A percentile compares a stretch with the other conserved stretches of the same genome.
phyloP scores from a whole-genome alignment of 805 yeast species.

The Hanseniaspora hatyaiensis region DNA sequence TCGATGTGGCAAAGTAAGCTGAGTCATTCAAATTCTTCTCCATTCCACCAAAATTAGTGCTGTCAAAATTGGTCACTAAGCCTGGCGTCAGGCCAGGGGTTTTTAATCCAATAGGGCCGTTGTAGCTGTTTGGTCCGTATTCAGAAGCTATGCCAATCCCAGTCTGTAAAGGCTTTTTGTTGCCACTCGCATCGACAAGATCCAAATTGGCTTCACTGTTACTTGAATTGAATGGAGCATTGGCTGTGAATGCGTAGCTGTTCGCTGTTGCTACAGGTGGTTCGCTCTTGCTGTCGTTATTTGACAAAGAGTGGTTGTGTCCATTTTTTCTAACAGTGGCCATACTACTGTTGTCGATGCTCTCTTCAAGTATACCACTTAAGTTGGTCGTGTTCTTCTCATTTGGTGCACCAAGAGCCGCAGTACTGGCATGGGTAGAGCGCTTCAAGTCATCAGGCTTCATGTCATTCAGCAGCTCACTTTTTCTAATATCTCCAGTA shows the following conservation, averaged over 20 bases:
- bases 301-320: no score
- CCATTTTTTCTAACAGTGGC: not conserved
- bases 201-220: not conserved
- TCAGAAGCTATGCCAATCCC: not conserved
- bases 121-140: not conserved
- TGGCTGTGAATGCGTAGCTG: no score
- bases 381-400: no score
- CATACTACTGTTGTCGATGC: not conserved
- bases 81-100: conserved; percentile 11
- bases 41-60: not conserved
- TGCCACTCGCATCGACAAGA: not conserved
- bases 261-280: no score
- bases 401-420: no score
- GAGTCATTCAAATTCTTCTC: not conserved
- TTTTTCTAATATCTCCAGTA: not conserved
- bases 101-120: not conserved
- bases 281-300: no score
- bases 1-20: not conserved
- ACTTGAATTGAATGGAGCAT: not conserved
- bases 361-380: conserved; percentile 7
- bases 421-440: not conserved
- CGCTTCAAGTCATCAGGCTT: not conserved
- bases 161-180: not conserved
- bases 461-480: not conserved
- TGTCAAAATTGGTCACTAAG: conserved; percentile 4